These are phyloP conservation scores for Cicer cuneatum DNA, from an alignment of 306 rosid species.

Conservation along the genomic window DNA sequence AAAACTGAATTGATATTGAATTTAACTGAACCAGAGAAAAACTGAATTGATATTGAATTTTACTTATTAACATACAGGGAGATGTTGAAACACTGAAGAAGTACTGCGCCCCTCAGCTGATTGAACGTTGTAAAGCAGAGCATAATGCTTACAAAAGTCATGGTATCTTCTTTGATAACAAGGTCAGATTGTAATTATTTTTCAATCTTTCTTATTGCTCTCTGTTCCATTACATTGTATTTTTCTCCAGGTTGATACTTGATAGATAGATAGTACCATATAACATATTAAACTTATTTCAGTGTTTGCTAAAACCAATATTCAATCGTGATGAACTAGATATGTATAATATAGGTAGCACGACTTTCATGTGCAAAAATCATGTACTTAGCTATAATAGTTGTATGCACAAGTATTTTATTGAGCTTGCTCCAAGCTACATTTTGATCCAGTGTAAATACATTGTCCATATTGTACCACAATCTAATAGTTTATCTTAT, in stretches of 20 bases:
- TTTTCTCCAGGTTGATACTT: slow-evolving; percentile 17
- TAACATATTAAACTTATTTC: not conserved
- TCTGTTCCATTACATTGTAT: slow-evolving; percentile 26
- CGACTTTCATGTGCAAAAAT: not conserved
- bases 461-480: not conserved
- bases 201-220: slow-evolving; percentile 34
- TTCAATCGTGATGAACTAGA: slow-evolving; percentile 14
- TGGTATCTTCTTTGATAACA: slow-evolving; percentile 86
- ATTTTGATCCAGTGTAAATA: not conserved
- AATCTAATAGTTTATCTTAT: not conserved
- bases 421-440: not conserved
- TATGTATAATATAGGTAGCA: not conserved
- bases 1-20: not conserved
- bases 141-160: slow-evolving; percentile 67
- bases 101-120: slow-evolving; percentile 77
- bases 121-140: slow-evolving; percentile 95
- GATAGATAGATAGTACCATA: slow-evolving; percentile 6
- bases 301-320: slow-evolving; percentile 3
- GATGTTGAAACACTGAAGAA: slow-evolving; percentile 78
- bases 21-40: not conserved
- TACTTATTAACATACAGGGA: slow-evolving; percentile 57
- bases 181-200: slow-evolving; percentile 56
- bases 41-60: not conserved
- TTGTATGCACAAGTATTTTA: not conserved
- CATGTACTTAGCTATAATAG: slow-evolving; percentile 6